Base-by-base conservation (phyloP, 2,329 filamentous ascomycete genomes). In the Stylonectria norvegica region DNA sequence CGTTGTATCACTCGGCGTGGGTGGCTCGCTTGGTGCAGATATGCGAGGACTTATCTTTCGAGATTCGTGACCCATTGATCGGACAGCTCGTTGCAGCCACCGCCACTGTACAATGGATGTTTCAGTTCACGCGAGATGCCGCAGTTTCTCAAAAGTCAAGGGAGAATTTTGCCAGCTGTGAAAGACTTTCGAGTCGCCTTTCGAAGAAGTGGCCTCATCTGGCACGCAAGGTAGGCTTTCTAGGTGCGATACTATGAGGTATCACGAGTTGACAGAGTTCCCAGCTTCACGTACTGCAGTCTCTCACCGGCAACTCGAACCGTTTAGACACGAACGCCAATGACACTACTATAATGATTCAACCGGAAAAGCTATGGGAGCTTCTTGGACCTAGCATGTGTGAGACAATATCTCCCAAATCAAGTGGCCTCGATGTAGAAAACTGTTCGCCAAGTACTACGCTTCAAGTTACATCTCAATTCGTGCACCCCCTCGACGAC, bases 61-160 rank as follows among this genome's bases (percentile, higher is more conserved):
- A 32, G n/a, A 27, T 36, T 8, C 12, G 20, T 16, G 38, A 41
- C 25, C 38, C 38, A 5, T n/a, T 41, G 14, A 19, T 36, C 9
- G 18, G 10, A 6, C 20, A 50, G 1, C 5, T 44, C 6, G 43
- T 50, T 12, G 43, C 47, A 1, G 43, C 47, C 3, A 32, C 35
- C 0, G 36, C 48, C 4, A 50, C 47, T 3, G 33, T 44, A 15
- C 40, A 39, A 1, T 50, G 48, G 47, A 5, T 50, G 0, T 50
- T 50, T 9, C 48, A 47, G 5, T 37, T 38, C 3, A 33, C 48
- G 0, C 29, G 36, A 1, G 48, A 50, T 5, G 5, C 11, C 0
- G 41, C 40, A 10, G 18, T 50, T 2, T 32, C 48, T 2, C 20
- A 25, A 5, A 50, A 33, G 5, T 43, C 43, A 0, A 42, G 20